These are phyloP conservation scores for Trichoderma sp. DNA, from an alignment of 2,329 filamentous ascomycete genomes.

Conservation along the genomic window DNA sequence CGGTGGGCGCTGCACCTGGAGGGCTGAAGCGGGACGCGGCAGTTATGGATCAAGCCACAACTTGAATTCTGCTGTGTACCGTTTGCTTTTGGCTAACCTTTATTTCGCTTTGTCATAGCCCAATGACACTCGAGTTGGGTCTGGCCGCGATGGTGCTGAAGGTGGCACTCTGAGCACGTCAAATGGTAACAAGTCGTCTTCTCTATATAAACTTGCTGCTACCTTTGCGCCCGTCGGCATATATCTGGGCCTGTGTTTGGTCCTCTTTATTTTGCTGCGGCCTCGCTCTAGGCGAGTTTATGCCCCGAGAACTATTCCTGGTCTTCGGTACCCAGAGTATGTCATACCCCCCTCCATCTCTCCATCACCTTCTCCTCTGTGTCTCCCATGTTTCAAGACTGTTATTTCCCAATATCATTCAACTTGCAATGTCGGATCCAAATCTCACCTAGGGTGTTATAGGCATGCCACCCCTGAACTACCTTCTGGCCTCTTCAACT, in stretches of 20 bases:
- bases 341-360: slow-evolving; percentile 4
- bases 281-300: slow-evolving; percentile 52
- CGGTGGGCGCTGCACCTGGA: background rate
- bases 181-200: slow-evolving; percentile 34
- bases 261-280: slow-evolving; percentile 49
- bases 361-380: background rate
- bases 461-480: slow-evolving; percentile 58
- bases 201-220: slow-evolving; percentile 39
- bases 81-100: background rate
- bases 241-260: slow-evolving; percentile 48
- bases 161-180: slow-evolving; percentile 36
- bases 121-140: slow-evolving; percentile 35
- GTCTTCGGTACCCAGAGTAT: slow-evolving; percentile 45
- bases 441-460: background rate
- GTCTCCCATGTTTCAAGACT: background rate
- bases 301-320: slow-evolving; percentile 49
- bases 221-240: slow-evolving; percentile 54
- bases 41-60: slow-evolving; percentile 5
- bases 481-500: slow-evolving; percentile 61
- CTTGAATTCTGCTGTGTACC: background rate
- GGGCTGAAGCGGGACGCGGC: slow-evolving; percentile 16
- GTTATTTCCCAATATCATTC: background rate
- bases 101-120: background rate
- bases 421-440: background rate
- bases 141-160: slow-evolving; percentile 32